A percentile compares a stretch with the other conserved stretches of the same genome.
Evolutionary conservation across 2,329 filamentous ascomycete genomes (phyloP).

Genomic region (Pseudocercospora eumusae): DNA sequence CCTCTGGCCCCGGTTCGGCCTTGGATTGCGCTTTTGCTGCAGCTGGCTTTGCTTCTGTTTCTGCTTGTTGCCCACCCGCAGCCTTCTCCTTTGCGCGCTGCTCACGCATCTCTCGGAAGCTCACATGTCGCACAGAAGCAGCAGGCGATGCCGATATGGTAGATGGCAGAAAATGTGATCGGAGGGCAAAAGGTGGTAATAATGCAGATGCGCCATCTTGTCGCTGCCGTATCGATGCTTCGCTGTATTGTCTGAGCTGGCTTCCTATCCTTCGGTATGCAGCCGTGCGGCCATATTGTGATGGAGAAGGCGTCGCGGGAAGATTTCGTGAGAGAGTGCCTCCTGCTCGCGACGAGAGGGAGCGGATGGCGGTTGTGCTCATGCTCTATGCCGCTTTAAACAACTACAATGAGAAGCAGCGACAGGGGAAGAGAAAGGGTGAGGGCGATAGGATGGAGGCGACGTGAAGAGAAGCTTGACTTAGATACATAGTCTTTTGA

Average conservation of each 20-base stretch:
- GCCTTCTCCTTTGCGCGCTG: slow-evolving; percentile 41
- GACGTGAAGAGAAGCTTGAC: not conserved
- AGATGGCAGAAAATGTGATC: slow-evolving; percentile 48
- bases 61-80: slow-evolving; percentile 42
- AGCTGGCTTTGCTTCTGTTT: slow-evolving; percentile 44
- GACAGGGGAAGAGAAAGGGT: slow-evolving; percentile 9
- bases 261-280: slow-evolving; percentile 51
- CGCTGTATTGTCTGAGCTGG: slow-evolving; percentile 32
- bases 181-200: slow-evolving; percentile 42
- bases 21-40: slow-evolving; percentile 43
- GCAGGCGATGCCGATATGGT: slow-evolving; percentile 45
- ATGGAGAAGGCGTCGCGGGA: slow-evolving; percentile 41
- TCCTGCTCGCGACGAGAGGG: slow-evolving; percentile 46
- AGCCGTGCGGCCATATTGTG: slow-evolving; percentile 49
- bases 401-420: slow-evolving; percentile 12
- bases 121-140: slow-evolving; percentile 49
- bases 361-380: slow-evolving; percentile 46
- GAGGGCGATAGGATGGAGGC: slow-evolving; percentile 15
- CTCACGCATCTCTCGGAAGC: slow-evolving; percentile 44
- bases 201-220: slow-evolving; percentile 29
- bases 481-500: no score
- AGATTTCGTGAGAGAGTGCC: slow-evolving; percentile 41
- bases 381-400: slow-evolving; percentile 42
- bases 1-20: slow-evolving; percentile 39
- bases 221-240: slow-evolving; percentile 35